A percentile compares a stretch with the other conserved stretches of the same genome.
Evolutionary conservation across 2,329 filamentous ascomycete species (phyloP).

Genomic region (Setomelanomma holmii): DNA sequence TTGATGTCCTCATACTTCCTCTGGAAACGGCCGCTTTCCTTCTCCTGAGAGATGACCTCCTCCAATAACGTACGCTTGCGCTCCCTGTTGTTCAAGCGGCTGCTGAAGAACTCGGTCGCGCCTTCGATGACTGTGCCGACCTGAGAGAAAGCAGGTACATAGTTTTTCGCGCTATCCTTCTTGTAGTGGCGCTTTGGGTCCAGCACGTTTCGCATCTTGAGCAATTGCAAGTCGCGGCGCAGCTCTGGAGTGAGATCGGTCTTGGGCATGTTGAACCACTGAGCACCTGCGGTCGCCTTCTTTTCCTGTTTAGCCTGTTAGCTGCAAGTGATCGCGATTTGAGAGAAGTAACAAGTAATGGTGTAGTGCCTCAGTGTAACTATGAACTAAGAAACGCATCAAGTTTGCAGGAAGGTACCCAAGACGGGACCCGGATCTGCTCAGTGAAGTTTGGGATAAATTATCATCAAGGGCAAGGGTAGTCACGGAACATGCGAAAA

Average conservation of each 20-base stretch:
- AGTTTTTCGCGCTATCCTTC: conserved; percentile 76
- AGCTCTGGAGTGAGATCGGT: conserved; percentile 84
- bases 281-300: conserved; percentile 73
- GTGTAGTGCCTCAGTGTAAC: conserved; percentile 71
- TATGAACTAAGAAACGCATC: conserved; percentile 71
- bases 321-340: conserved; percentile 12
- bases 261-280: conserved; percentile 88
- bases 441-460: conserved; percentile 72
- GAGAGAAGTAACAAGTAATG: conserved; percentile 6
- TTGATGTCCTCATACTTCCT: conserved; percentile 89
- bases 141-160: conserved; percentile 82
- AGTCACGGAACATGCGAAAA: not conserved
- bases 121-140: conserved; percentile 89
- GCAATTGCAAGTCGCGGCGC: conserved; percentile 85
- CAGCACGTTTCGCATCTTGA: conserved; percentile 87
- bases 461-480: conserved; percentile 69
- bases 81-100: conserved; percentile 83
- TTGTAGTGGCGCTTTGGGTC: conserved; percentile 92
- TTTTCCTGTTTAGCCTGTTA: conserved; percentile 55
- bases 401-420: conserved; percentile 75
- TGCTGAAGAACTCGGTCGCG: conserved; percentile 84
- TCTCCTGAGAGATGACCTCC: conserved; percentile 76
- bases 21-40: conserved; percentile 75
- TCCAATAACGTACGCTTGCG: conserved; percentile 86
- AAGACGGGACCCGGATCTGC: conserved; percentile 80